Evolutionary conservation across 1,284 basidiomycete species (phyloP).

Genomic region (Phylloporus sp.): DNA sequence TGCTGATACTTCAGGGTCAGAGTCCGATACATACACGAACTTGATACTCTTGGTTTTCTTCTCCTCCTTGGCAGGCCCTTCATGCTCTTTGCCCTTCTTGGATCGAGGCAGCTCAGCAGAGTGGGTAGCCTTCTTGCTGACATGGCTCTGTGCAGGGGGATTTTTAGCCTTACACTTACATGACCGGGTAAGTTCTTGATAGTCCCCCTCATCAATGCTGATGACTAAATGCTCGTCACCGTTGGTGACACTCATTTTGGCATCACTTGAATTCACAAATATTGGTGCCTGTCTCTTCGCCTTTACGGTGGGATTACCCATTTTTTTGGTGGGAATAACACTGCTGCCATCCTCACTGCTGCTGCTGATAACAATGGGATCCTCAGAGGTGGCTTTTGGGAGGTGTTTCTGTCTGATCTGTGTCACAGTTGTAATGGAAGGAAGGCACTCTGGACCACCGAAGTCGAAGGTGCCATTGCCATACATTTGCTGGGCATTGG

Average conservation of each 20-base stretch:
- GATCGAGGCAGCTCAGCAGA: neutral
- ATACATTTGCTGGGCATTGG: constrained; percentile 11
- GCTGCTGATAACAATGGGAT: constrained; percentile 3
- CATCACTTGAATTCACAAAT: no score
- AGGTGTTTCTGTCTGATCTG: constrained; percentile 2
- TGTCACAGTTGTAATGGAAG: neutral
- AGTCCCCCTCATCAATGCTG: no score
- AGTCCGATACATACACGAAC: neutral
- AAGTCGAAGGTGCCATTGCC: neutral
- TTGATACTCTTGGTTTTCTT: constrained; percentile 1
- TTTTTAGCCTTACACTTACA: no score
- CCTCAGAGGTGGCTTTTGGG: neutral
- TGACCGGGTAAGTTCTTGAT: no score
- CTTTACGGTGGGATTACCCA: no score
- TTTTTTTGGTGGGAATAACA: neutral
- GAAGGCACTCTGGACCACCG: neutral
- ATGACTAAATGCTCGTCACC: no score
- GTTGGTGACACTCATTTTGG: no score
- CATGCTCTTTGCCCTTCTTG: neutral
- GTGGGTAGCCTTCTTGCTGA: no score
- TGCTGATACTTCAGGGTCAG: no score
- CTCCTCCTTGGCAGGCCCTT: neutral
- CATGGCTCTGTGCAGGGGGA: no score
- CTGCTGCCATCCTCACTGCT: neutral
- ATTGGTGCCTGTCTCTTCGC: no score